Evolutionary conservation across 2,329 filamentous ascomycete genomes (phyloP), one percentile per base, ranked within the genome.

Genomic region (Paecilomyces sp.): DNA sequence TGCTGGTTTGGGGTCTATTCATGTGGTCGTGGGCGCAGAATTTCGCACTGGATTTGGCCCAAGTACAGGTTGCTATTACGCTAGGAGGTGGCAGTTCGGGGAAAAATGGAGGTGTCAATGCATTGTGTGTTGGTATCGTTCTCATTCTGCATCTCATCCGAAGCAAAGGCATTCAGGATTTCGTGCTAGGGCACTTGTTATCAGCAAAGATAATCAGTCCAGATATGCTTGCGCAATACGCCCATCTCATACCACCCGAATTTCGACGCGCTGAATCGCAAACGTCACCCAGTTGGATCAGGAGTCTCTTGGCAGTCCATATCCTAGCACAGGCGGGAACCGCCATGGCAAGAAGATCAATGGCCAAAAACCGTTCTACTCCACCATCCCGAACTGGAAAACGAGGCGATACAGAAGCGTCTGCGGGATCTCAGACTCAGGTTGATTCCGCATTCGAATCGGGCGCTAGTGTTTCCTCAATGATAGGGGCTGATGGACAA

Each of bases 41-140:
- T 70, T 88, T 95, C 70, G 88, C 93, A 60, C 82, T 97, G 66
- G 92, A 97, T 72, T 83, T 96, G 57, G 91, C 92, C 61, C 93
- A 97, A 75, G 90, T 93, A 60, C 91, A 96, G 71, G 95, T 97
- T 70, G 92, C 92, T 60, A 86, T 96, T 60, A 95, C 92, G 0
- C 80, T 97, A 11, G 92, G 92, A 63, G 92, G 92, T 61, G 91
- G 91, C 61, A 88, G 76, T 58, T 76, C 76, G 12, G 77, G 77
- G 9, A 79, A 79, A 66, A 79, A 76, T 57, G 74, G 76, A 57
- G 75, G 76, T 47, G 77, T 77, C 58, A 79, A 79, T 66, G 70
- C 72, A 18, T 68, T 79, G 24, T 80, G 77, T 66, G 74, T 80
- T 41, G 72, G 74, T 57, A 75, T 77, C 59, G 76, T 80, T 60